Evolutionary conservation across 257 asterid species (phyloP).

Genomic region (Capsicum rhomboideum): DNA sequence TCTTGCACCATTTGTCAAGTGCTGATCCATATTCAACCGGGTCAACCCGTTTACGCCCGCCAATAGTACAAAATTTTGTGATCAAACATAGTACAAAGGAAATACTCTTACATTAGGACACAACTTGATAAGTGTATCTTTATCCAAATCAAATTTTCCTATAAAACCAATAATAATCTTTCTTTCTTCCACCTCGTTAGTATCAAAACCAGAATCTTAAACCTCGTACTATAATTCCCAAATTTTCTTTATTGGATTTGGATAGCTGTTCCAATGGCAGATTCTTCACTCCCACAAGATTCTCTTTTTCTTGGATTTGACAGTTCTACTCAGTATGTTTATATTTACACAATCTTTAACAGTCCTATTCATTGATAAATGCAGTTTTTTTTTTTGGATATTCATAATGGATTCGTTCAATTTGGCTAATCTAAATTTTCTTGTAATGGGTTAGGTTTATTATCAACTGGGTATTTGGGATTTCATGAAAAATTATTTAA

Average conservation of each 20-base stretch:
- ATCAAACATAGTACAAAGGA: not conserved
- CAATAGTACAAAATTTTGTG: no score
- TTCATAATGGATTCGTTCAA: not conserved
- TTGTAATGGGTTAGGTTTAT: not conserved
- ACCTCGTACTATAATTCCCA: not conserved
- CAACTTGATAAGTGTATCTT: not conserved
- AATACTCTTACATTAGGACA: not conserved
- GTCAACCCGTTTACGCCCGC: no score
- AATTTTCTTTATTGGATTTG: not conserved
- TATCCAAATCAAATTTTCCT: not conserved
- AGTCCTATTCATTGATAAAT: not conserved
- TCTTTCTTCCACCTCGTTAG: not conserved
- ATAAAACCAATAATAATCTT: not conserved
- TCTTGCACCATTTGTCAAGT: not conserved
- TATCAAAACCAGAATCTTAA: not conserved
- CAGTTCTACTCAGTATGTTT: conserved; percentile 84
- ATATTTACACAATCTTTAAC: not conserved
- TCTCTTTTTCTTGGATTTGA: conserved; percentile 81
- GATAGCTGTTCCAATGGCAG: conserved; percentile 37
- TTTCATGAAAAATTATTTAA: not conserved
- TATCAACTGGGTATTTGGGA: not conserved
- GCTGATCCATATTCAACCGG: not conserved
- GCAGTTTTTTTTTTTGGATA: not conserved
- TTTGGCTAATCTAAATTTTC: not conserved
- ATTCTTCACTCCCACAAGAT: conserved; percentile 50